Evolutionary conservation across 164 flowering plant species (phyloP), one percentile per base, ranked within the genome.

Genomic region (Nelumbo lutea): DNA sequence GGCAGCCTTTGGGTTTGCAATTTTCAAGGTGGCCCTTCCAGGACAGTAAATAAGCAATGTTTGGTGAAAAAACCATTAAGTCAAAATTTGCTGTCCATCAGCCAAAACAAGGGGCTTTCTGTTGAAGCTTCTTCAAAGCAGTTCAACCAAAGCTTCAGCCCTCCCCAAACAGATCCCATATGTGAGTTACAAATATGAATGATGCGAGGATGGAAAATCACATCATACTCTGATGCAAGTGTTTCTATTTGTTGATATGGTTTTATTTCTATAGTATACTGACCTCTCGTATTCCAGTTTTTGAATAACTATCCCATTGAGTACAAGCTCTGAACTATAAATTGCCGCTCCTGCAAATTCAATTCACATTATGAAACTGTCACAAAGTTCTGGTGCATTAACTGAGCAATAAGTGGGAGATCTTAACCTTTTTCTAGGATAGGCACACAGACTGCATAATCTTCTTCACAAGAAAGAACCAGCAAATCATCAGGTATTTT

Each of bases 281-380:
- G 53, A 94, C 96, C 98, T 90, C 66, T 87, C 86, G 78, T 76
- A 89, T 66, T 91, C 94, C 77, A 91, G 83, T 77, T 81, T 92
- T 79, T 91, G 97, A 65, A 83, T 88, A 52, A 94, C 93, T 40
- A 94, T 94, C 39, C 98, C 98, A 78, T 89, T 90, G 71, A 94
- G 76, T 62, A 91, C 72, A 68, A 91, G 86, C 85, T 91, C 96
- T 59, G 97, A 87, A 75, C 88, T 86, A 77, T 89, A 89, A 70
- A 88, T 81, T 59, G 83, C 72, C 45, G 85, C 84, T 56, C 97
- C 98, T 94, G 96, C 73, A 87, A 67, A 43, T 40, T 64, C 42
- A 13, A 74, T 38, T 60, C 63, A 69, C 62, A 60, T 1, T 6
- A 53, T 11, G 57, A 44, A 58, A 14, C 56, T 8, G 3, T 4